These are phyloP conservation scores for Circinella minor DNA, from an alignment of 371 early-diverging fungal genomes.

Conservation along the genomic window DNA sequence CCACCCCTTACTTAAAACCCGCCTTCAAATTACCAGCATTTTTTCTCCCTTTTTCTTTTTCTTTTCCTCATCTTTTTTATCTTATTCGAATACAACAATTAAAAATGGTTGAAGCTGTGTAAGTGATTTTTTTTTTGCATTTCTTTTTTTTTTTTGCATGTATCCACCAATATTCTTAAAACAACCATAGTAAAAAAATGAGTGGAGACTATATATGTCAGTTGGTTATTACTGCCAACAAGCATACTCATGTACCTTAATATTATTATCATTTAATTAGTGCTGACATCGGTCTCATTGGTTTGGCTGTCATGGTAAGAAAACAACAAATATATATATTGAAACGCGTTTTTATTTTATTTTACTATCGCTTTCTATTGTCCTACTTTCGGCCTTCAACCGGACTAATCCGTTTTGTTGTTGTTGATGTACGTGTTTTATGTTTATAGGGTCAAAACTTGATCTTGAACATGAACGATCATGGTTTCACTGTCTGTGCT, in stretches of 20 bases:
- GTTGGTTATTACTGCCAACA: too few relatives aligned
- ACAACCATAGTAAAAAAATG: too few relatives aligned
- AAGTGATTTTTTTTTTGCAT: constrained; percentile 9
- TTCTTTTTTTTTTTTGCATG: neutral
- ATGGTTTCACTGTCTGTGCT: constrained; percentile 92
- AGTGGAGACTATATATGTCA: too few relatives aligned
- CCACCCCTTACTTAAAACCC: constrained; percentile 19
- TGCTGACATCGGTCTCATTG: constrained; percentile 99
- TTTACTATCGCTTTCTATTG: neutral
- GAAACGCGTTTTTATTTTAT: too few relatives aligned
- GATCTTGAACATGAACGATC: constrained; percentile 97
- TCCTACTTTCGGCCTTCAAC: neutral
- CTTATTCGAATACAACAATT: neutral
- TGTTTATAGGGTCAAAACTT: constrained; percentile 93
- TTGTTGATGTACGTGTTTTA: neutral
- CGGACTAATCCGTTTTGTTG: constrained; percentile 7
- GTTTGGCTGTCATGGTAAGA: constrained; percentile 98
- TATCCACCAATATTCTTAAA: too few relatives aligned
- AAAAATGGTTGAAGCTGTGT: constrained; percentile 32
- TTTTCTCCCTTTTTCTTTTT: constrained; percentile 10
- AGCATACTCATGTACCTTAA: too few relatives aligned
- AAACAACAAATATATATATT: too few relatives aligned
- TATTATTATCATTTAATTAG: constrained; percentile 35
- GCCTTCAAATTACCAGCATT: neutral
- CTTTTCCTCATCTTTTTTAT: constrained; percentile 14